Base-by-base conservation (phyloP, 139 green algal genomes). In the Edaphochlamys debaryana region DNA sequence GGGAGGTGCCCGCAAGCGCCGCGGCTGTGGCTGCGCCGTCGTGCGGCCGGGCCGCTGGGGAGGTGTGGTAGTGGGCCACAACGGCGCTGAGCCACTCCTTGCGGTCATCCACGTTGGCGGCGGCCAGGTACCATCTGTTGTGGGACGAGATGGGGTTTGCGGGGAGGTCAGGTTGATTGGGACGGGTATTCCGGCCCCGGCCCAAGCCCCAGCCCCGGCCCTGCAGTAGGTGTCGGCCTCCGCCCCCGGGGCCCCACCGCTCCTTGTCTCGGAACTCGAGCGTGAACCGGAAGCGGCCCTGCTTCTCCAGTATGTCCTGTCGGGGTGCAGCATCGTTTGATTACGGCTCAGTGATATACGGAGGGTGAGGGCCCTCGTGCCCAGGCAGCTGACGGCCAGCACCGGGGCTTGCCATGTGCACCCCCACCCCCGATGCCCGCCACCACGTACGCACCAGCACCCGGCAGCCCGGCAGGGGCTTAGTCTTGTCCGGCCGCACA, bases 261-360 rank as follows among this genome's bases (percentile, higher is more conserved):
- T 73, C 40, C 63, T 74, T 73, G 66, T 84, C 66, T 4, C 68
- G 76, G 66, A 84, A 84, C 64, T 84, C 78, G 3, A 84, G 40
- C n/a, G 78, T 76, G 48, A 84, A 84, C 19, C 52, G 41, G 48
- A 60, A 84, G 4, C 50, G 66, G 13, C 78, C 78, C 32, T 75
- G 48, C 50, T 84, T 48, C 66, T 84, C 66, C 48, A 75, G 0
- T 0, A 84, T 48, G 48, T 84, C 78, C 78, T 84, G 78, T 41
- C 19, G 52, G 52, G 37, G 34, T n/a, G 19, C 11, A 54, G 45
- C 11, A 54, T 9, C 45, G 45, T n/a, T n/a, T n/a, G n/a, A n/a
- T n/a, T n/a, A n/a, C n/a, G n/a, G n/a, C n/a, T n/a, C n/a, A n/a
- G n/a, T n/a, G n/a, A n/a, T n/a, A n/a, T n/a, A n/a, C n/a, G n/a